phyloP scores from a whole-genome alignment of 441 rosid genomes.

The Populus trichocarpa region DNA sequence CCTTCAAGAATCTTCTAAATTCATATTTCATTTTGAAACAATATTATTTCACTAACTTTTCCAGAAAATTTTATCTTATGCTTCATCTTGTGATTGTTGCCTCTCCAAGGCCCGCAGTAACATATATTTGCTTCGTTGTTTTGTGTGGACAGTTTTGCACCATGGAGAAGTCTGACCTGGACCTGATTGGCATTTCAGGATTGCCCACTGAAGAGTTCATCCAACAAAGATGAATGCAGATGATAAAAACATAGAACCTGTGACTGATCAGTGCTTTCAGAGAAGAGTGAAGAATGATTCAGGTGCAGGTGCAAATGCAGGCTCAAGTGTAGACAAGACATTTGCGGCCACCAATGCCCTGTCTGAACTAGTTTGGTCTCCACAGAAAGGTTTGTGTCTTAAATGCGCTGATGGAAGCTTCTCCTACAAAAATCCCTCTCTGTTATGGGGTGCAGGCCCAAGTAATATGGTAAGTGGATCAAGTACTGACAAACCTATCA shows the following conservation, averaged over 20 bases:
- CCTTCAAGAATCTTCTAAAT: neutral
- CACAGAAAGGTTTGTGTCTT: constrained; percentile 69
- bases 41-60: neutral
- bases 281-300: constrained; percentile 33
- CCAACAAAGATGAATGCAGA: constrained; percentile 48
- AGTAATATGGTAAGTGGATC: constrained; percentile 29
- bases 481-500: constrained; percentile 20
- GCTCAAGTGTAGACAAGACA: constrained; percentile 41
- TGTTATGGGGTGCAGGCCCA: constrained; percentile 37
- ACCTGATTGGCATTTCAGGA: constrained; percentile 35
- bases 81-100: neutral
- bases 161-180: constrained; percentile 33
- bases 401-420: constrained; percentile 69
- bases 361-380: constrained; percentile 93
- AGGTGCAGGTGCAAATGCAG: constrained; percentile 87
- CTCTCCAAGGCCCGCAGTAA: neutral
- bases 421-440: constrained; percentile 34
- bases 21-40: neutral
- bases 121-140: constrained; percentile 8
- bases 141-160: constrained; percentile 16
- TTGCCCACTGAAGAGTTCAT: constrained; percentile 25
- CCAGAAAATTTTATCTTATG: neutral
- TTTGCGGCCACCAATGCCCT: constrained; percentile 54
- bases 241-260: constrained; percentile 39
- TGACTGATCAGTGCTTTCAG: constrained; percentile 32